Percentiles rank a stretch among this genome's conserved stretches.
These are phyloP conservation scores for Triticum urartu DNA, from an alignment of 176 grass and related monocot genomes.

Conservation along the genomic window DNA sequence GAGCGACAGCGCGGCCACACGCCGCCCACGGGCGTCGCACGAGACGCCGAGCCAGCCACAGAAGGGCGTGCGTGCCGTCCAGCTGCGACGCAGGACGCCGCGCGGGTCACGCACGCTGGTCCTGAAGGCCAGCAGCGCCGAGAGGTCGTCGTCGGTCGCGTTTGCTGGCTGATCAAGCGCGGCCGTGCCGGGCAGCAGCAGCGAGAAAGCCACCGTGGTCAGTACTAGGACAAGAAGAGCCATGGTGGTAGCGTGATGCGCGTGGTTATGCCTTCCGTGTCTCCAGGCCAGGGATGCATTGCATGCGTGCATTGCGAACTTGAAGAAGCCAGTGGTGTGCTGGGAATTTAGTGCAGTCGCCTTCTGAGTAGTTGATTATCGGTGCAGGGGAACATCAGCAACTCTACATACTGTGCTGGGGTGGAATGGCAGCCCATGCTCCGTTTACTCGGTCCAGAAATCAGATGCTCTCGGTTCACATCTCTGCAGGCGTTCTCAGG, in stretches of 20 bases:
- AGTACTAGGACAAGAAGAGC: not conserved
- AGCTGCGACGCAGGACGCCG: slow-evolving; percentile 29
- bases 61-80: not conserved
- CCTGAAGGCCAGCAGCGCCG: slow-evolving; percentile 43
- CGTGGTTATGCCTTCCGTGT: not conserved
- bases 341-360: not conserved
- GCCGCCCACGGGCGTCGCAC: not conserved
- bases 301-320: not conserved
- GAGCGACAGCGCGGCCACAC: slow-evolving; percentile 7
- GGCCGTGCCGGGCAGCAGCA: not conserved
- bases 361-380: not conserved
- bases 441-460: not conserved
- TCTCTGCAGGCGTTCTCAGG: too few species aligned
- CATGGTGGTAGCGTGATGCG: not conserved
- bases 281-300: not conserved
- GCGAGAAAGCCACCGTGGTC: not conserved
- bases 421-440: not conserved
- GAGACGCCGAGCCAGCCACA: slow-evolving; percentile 40
- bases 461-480: not conserved
- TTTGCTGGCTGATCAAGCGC: not conserved
- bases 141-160: slow-evolving; percentile 20
- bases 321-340: not conserved
- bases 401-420: not conserved
- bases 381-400: not conserved
- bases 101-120: slow-evolving; percentile 14